Conservation (phyloP, 441 rosid genomes). For the Arabidopsis lyrata region DNA sequence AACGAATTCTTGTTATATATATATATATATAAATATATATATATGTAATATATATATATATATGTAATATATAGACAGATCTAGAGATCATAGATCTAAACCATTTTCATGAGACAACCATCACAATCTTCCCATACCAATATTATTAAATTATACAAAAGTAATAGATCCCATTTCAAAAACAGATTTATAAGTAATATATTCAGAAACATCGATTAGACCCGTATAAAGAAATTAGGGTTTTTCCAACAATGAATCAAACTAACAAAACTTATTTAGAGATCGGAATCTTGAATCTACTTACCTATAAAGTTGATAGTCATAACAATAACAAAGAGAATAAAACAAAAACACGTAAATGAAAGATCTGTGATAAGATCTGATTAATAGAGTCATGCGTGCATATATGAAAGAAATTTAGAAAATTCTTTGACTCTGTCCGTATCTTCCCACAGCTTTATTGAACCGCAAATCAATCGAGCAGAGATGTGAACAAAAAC, state of each 20-base stretch:
- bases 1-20: not conserved
- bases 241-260: slow-evolving; percentile 12
- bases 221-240: slow-evolving; percentile 11
- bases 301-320: not conserved
- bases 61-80: slow-evolving; percentile 23
- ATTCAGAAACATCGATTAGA: not conserved
- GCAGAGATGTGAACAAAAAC: slow-evolving; percentile 7
- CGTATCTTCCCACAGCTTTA: slow-evolving; percentile 99
- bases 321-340: slow-evolving; percentile 15
- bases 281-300: slow-evolving; percentile 1
- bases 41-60: not conserved
- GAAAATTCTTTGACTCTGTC: slow-evolving; percentile 55
- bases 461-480: slow-evolving; percentile 77
- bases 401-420: not conserved
- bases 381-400: not conserved
- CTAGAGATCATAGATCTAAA: slow-evolving; percentile 34
- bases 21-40: slow-evolving; percentile 1
- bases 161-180: not conserved
- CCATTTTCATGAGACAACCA: slow-evolving; percentile 30
- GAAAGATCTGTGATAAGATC: slow-evolving; percentile 24
- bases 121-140: slow-evolving; percentile 31
- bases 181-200: not conserved
- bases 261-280: not conserved
- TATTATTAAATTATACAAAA: slow-evolving; percentile 17
- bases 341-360: not conserved